phyloP scores from a whole-genome alignment of 441 rosid species.

The Macaranga tanarius region DNA sequence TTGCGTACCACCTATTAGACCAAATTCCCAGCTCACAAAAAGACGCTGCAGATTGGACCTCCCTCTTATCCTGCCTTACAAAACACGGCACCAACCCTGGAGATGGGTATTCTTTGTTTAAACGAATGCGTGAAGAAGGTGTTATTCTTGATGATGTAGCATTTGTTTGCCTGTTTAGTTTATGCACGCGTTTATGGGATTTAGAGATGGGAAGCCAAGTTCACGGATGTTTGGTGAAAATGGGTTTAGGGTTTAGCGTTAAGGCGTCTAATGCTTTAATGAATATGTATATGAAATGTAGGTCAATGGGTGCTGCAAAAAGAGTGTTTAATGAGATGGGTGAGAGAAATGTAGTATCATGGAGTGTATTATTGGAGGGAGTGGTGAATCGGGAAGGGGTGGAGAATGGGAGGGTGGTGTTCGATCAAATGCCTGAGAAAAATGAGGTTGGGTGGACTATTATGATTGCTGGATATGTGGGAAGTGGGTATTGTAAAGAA shows the following conservation, averaged over 20 bases:
- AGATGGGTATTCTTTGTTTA: conserved; percentile 42
- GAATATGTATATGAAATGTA: conserved; percentile 73
- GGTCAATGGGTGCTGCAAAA: conserved; percentile 45
- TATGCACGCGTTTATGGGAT: conserved; percentile 47
- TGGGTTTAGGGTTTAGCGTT: conserved; percentile 42
- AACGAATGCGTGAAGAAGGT: conserved; percentile 41
- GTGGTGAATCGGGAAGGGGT: conserved; percentile 63
- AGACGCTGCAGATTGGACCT: conserved; percentile 73
- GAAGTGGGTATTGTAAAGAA: conserved; percentile 50
- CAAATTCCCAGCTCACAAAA: conserved; percentile 60
- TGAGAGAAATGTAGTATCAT: conserved; percentile 60
- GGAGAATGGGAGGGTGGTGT: conserved; percentile 52
- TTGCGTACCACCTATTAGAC: conserved; percentile 64
- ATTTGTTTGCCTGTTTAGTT: conserved; percentile 46
- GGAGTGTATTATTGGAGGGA: conserved; percentile 69
- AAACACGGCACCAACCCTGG: conserved; percentile 26
- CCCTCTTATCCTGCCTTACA: conserved; percentile 51
- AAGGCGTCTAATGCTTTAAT: conserved; percentile 63
- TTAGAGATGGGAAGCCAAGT: conserved; percentile 50
- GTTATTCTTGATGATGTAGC: conserved; percentile 55
- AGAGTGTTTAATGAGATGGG: conserved; percentile 47
- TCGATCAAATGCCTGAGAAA: conserved; percentile 66
- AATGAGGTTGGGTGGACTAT: conserved; percentile 76
- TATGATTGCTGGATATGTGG: conserved; percentile 66
- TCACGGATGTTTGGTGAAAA: conserved; percentile 56